These are phyloP conservation scores for Magnaporthiopsis rhizophila DNA, from an alignment of 2,329 filamentous ascomycete genomes.

Conservation along the genomic window DNA sequence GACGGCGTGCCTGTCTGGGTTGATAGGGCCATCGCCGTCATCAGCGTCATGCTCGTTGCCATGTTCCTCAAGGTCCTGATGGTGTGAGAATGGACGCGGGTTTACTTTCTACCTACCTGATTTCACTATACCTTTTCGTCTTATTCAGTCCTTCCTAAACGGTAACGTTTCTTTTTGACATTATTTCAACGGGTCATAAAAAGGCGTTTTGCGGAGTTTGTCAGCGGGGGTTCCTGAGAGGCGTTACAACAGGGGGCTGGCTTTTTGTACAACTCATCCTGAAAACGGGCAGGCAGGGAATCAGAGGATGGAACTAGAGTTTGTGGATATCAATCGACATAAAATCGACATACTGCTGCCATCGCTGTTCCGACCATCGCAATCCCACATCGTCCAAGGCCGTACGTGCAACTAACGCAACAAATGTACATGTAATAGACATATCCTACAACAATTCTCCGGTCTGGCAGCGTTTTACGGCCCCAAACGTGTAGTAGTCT, in stretches of 20 bases:
- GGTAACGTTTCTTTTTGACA: background rate
- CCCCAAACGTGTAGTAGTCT: too few species aligned
- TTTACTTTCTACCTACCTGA: too few species aligned
- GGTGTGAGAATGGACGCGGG: background rate
- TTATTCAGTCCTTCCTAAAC: background rate
- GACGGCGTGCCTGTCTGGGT: conserved; percentile 64
- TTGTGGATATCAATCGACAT: background rate
- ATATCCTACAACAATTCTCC: background rate
- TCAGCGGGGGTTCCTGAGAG: background rate
- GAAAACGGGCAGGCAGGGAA: background rate
- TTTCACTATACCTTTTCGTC: too few species aligned
- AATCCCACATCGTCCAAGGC: background rate
- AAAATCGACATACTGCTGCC: background rate
- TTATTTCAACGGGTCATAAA: background rate
- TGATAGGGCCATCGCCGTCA: conserved; percentile 68
- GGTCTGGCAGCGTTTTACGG: background rate
- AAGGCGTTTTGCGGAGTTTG: background rate
- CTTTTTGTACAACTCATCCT: background rate
- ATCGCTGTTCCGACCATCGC: background rate
- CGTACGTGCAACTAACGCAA: background rate
- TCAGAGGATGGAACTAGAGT: background rate
- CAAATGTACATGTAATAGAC: background rate
- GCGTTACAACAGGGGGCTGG: background rate
- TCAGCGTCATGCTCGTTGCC: conserved; percentile 62
- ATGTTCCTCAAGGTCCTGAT: conserved; percentile 49